Evolutionary conservation across 345 rosid genomes (phyloP).

Genomic region (rapeseed (Brassica napus)): DNA sequence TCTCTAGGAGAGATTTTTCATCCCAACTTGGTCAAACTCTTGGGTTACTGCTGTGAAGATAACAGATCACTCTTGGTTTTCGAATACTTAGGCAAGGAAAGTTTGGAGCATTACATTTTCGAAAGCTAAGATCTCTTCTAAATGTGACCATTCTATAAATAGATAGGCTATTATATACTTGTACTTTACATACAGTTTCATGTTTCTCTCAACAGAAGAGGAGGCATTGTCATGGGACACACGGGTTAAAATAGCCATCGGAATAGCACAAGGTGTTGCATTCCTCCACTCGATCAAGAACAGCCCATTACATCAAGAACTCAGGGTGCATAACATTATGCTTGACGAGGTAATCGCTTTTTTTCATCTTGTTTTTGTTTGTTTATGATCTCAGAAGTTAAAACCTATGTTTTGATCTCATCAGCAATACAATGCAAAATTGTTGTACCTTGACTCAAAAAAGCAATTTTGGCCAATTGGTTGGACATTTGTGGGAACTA

Average conservation of each 20-base stretch:
- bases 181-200: not conserved
- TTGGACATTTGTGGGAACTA: not conserved
- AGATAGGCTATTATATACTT: not conserved
- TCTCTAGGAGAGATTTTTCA: constrained; percentile 1
- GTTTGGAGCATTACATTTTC: constrained; percentile 2
- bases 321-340: constrained; percentile 19
- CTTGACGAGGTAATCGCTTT: constrained; percentile 21
- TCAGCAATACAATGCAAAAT: constrained; percentile 25
- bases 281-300: constrained; percentile 21
- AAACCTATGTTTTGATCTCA: not conserved
- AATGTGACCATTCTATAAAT: not conserved
- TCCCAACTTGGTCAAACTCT: constrained; percentile 8
- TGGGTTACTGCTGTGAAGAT: constrained; percentile 20
- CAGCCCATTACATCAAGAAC: not conserved
- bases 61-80: constrained; percentile 1
- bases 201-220: not conserved
- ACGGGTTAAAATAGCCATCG: constrained; percentile 21
- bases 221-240: constrained; percentile 17
- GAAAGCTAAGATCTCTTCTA: constrained; percentile 18
- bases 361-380: not conserved
- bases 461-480: not conserved
- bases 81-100: constrained; percentile 6
- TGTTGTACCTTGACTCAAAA: constrained; percentile 1
- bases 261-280: constrained; percentile 9
- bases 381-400: not conserved